Percentiles rank a stretch among this genome's conserved stretches.
Conservation (phyloP, 164 flowering plant species). For the Euptelea pleiosperma region DNA sequence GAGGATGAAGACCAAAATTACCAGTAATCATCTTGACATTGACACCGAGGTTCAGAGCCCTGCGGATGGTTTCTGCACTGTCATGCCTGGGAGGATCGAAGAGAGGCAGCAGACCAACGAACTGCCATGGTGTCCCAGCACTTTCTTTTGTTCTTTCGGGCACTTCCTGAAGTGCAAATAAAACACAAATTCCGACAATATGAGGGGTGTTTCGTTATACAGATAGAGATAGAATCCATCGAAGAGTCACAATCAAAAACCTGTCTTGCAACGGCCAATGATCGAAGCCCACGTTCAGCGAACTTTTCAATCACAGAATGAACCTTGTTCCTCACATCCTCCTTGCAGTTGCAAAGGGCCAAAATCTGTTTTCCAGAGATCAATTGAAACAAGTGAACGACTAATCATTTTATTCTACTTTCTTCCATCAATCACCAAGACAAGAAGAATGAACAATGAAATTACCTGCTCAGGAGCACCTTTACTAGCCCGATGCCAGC, state of each 20-base stretch:
- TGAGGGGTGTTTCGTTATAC: neutral
- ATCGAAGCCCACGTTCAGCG: constrained; percentile 45
- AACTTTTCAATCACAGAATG: constrained; percentile 37
- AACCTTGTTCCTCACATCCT: constrained; percentile 32
- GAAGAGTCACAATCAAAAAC: constrained; percentile 1
- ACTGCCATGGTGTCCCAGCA: constrained; percentile 36
- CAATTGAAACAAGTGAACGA: constrained; percentile 1
- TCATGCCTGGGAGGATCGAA: constrained; percentile 42
- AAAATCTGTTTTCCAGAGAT: constrained; percentile 25
- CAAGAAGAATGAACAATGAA: neutral
- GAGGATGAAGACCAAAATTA: constrained; percentile 4
- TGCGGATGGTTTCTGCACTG: constrained; percentile 37
- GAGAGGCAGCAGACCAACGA: constrained; percentile 38
- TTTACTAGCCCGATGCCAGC: constrained; percentile 45
- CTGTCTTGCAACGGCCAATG: constrained; percentile 41
- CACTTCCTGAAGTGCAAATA: constrained; percentile 29
- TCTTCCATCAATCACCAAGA: neutral
- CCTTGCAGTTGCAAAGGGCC: constrained; percentile 33
- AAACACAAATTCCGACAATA: neutral
- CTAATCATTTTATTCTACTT: neutral
- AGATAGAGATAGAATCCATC: neutral
- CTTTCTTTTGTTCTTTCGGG: constrained; percentile 37
- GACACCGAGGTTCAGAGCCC: constrained; percentile 41
- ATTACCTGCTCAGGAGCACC: constrained; percentile 45
- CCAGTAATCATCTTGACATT: constrained; percentile 43